Conservation (phyloP, 805 yeast genomes). For the Candida multigemmis region DNA sequence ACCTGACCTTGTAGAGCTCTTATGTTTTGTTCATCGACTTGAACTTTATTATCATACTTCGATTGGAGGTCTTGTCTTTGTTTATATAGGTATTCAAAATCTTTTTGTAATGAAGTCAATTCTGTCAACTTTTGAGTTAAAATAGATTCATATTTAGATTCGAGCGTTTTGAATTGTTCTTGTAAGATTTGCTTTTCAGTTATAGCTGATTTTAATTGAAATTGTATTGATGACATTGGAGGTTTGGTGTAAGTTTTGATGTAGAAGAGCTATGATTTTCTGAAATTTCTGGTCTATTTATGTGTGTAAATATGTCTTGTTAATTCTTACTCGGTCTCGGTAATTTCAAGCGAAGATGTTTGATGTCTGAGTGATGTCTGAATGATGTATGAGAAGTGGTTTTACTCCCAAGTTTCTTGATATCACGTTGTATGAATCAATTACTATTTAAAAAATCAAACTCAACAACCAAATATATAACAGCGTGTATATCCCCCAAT, state of each 20-base stretch:
- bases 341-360: too few species aligned
- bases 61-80: slow-evolving; percentile 23
- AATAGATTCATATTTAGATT: slow-evolving; percentile 16
- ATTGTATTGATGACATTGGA: slow-evolving; percentile 18
- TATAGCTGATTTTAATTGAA: slow-evolving; percentile 18
- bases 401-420: too few species aligned
- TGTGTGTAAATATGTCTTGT: too few species aligned
- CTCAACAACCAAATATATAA: too few species aligned
- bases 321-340: too few species aligned
- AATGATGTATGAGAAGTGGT: too few species aligned
- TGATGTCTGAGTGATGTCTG: too few species aligned
- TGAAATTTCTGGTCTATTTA: too few species aligned
- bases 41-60: slow-evolving; percentile 20
- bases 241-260: slow-evolving; percentile 9
- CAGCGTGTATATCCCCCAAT: too few species aligned
- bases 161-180: slow-evolving; percentile 15
- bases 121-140: slow-evolving; percentile 23
- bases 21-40: slow-evolving; percentile 11
- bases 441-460: too few species aligned
- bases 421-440: too few species aligned
- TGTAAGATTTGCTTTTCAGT: slow-evolving; percentile 25
- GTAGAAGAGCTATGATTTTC: too few species aligned
- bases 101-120: slow-evolving; percentile 20
- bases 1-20: slow-evolving; percentile 11
- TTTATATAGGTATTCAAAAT: slow-evolving; percentile 25